Conservation (phyloP, 2,329 filamentous ascomycete species). For the Alternaria brassicae region DNA sequence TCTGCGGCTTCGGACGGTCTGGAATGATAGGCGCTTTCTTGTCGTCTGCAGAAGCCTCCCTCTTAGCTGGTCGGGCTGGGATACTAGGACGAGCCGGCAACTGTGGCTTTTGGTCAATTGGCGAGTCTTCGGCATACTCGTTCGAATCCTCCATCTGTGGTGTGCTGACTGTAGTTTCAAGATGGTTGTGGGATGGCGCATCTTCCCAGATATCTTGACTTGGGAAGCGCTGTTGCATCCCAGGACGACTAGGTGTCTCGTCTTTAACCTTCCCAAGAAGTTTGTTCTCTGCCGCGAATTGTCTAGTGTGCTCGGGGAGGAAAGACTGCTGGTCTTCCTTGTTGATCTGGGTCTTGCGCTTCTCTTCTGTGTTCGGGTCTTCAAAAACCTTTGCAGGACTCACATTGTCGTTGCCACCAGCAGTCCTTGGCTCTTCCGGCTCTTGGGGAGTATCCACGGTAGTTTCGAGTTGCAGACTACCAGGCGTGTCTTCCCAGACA, state of each 20-base stretch:
- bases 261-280: conserved; percentile 63
- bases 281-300: conserved; percentile 64
- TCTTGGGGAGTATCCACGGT: conserved; percentile 84
- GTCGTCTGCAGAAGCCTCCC: conserved; percentile 58
- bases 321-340: conserved; percentile 53
- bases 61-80: conserved; percentile 46
- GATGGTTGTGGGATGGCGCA: conserved; percentile 79
- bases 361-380: conserved; percentile 59
- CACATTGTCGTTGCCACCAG: conserved; percentile 50
- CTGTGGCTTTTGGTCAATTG: conserved; percentile 38
- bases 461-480: conserved; percentile 76
- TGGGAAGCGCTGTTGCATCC: conserved; percentile 76
- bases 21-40: conserved; percentile 61
- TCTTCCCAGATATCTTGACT: conserved; percentile 97
- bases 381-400: conserved; percentile 51
- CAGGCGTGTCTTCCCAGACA: conserved; percentile 95
- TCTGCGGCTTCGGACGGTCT: conserved; percentile 68
- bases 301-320: conserved; percentile 55
- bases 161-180: conserved; percentile 74
- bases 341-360: conserved; percentile 53
- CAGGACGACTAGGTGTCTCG: conserved; percentile 56
- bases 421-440: conserved; percentile 54
- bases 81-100: conserved; percentile 41
- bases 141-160: conserved; percentile 60
- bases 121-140: conserved; percentile 48